Percentiles rank a stretch among this genome's conserved stretches.
Evolutionary conservation across 2,329 filamentous ascomycete genomes (phyloP).

Genomic region (Fusarium sp.): DNA sequence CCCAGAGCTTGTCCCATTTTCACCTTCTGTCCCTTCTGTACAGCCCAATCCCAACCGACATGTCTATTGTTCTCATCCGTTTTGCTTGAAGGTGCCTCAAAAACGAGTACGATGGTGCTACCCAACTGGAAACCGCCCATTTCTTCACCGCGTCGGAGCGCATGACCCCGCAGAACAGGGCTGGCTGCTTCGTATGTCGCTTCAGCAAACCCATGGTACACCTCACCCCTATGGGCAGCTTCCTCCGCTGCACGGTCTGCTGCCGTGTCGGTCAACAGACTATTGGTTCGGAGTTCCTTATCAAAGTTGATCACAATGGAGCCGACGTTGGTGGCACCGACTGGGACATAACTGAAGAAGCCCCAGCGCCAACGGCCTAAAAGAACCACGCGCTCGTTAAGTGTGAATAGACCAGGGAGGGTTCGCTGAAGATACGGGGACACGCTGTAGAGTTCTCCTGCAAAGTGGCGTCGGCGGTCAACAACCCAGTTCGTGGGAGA

Average conservation of each 20-base stretch:
- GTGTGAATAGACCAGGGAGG: constrained; percentile 91
- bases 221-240: constrained; percentile 78
- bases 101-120: constrained; percentile 93
- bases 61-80: constrained; percentile 62
- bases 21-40: constrained; percentile 87
- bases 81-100: constrained; percentile 83
- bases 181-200: constrained; percentile 87
- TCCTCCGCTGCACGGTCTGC: constrained; percentile 87
- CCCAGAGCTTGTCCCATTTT: constrained; percentile 91
- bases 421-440: constrained; percentile 94
- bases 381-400: constrained; percentile 95
- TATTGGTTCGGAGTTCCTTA: constrained; percentile 91
- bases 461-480: constrained; percentile 94
- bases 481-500: constrained; percentile 96
- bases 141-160: constrained; percentile 87
- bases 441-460: constrained; percentile 93
- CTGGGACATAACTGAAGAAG: constrained; percentile 95
- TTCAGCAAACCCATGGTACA: constrained; percentile 91
- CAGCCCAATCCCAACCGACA: constrained; percentile 84
- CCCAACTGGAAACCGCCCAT: constrained; percentile 98
- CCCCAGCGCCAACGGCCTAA: constrained; percentile 95
- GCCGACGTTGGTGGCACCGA: constrained; percentile 96
- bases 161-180: constrained; percentile 80
- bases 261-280: constrained; percentile 88
- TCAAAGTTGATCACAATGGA: constrained; percentile 98